Base-by-base conservation (phyloP, 345 rosid species). In the Carallia brachiata region DNA sequence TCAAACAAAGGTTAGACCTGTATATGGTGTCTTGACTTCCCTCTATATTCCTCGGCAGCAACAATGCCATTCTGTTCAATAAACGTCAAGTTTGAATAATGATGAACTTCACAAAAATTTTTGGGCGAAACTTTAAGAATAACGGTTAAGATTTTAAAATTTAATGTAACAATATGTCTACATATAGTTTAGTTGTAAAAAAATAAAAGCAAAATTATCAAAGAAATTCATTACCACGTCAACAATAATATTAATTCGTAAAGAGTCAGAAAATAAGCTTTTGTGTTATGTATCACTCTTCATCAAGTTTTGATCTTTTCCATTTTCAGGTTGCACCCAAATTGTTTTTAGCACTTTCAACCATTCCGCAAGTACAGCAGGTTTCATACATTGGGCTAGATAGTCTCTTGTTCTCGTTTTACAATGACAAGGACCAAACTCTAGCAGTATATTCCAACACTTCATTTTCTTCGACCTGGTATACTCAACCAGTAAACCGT, bases 311-410 rank as follows among this genome's bases (percentile, higher is more conserved):
- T 17, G 61, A 0, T 36, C n/a, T 7, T 58, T 28, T 68, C 47
- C 7, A 34, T 55, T 39, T 62, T 66, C 73, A 82, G 86, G 75
- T 82, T 67, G 83, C 83, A 36, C 83, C 86, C 6, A 58, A 52
- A 3, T 67, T 82, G 78, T 82, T 82, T 28, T 36, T 77, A 52
- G 77, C 83, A 19, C 75, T 82, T 30, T 62, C 81, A 44, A 70
- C 79, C 7, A 70, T 75, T 61, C 81, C 81, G 1, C 62, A 77
- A 13, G 1, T 75, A 6, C 55, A 73, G 32, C 81, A 74, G 50
- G 66, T 75, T 48, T 71, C 79, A 36, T 79, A 74, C 37, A 16
- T 74, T 1, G 85, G 85, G 71, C 36, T 62, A 8, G 80, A 82
- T 65, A 83, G 83, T 36, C n/a, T 79, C 17, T 6, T 74, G 13